Percentiles rank a stretch among this genome's conserved stretches.
Conservation (phyloP, 495 filamentous ascomycete genomes). For the Lasiosphaeria miniovina region DNA sequence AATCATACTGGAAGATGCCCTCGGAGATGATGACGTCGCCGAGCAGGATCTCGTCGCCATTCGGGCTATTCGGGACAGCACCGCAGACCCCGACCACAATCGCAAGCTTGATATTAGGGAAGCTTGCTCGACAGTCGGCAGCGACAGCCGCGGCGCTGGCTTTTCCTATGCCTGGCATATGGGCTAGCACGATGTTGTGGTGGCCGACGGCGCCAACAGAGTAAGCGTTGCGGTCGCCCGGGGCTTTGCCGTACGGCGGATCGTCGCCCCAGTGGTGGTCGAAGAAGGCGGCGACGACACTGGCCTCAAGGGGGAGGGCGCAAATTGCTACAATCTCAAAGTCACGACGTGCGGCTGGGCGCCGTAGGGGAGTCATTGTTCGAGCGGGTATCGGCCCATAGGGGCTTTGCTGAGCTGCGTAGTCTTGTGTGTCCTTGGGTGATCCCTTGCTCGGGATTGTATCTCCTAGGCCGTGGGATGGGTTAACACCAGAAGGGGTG, state of each 20-base stretch:
- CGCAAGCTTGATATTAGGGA: slow-evolving; percentile 16
- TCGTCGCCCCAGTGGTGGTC: slow-evolving; percentile 26
- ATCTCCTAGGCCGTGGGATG: no score
- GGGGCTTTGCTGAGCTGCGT: no score
- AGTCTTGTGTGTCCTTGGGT: no score
- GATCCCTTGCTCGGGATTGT: no score
- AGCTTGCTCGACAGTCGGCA: slow-evolving; percentile 30
- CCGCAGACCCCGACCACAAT: slow-evolving; percentile 35
- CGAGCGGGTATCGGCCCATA: no score
- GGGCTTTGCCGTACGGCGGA: slow-evolving; percentile 17
- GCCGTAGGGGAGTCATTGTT: no score
- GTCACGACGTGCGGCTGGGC: not conserved
- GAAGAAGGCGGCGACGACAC: slow-evolving; percentile 23
- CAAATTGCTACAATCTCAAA: slow-evolving; percentile 35
- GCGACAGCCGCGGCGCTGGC: slow-evolving; percentile 29
- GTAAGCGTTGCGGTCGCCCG: slow-evolving; percentile 34
- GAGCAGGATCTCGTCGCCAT: not conserved
- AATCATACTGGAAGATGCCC: slow-evolving; percentile 32
- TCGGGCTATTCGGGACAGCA: slow-evolving; percentile 18
- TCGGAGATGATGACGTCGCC: slow-evolving; percentile 43
- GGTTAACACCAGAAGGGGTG: no score
- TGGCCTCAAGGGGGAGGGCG: slow-evolving; percentile 30
- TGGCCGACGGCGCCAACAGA: slow-evolving; percentile 33
- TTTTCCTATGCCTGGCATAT: slow-evolving; percentile 34
- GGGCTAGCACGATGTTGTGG: slow-evolving; percentile 34